A percentile compares a stretch with the other conserved stretches of the same genome.
These are phyloP conservation scores for Daldinia grandis DNA, from an alignment of 495 filamentous ascomycete genomes.

Conservation along the genomic window DNA sequence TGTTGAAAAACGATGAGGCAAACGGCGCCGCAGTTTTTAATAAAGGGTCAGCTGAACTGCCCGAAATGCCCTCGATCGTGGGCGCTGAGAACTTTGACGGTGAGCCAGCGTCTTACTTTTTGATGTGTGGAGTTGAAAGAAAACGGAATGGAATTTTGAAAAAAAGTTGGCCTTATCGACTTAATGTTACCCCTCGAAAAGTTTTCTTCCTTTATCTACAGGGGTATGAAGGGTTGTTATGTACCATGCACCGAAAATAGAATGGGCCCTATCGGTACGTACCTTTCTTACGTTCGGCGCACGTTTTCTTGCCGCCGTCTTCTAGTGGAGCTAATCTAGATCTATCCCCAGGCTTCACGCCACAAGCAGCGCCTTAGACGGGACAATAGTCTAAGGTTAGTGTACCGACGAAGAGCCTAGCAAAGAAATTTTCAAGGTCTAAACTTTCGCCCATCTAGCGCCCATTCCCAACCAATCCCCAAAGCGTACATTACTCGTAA, in stretches of 20 bases:
- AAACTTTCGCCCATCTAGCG: neutral
- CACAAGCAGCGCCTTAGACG: neutral
- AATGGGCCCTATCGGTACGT: constrained; percentile 17
- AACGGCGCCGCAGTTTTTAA: constrained; percentile 4
- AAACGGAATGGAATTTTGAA: constrained; percentile 10
- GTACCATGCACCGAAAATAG: constrained; percentile 1
- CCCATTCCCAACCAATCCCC: neutral
- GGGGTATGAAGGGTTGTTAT: constrained; percentile 1
- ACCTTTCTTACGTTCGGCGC: constrained; percentile 3
- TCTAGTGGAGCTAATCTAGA: constrained; percentile 33
- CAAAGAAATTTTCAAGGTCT: neutral
- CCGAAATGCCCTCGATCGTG: constrained; percentile 33
- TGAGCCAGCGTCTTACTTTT: constrained; percentile 31
- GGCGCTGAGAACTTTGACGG: constrained; percentile 24
- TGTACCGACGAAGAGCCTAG: neutral
- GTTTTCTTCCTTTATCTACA: constrained; percentile 34
- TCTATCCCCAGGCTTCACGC: constrained; percentile 10
- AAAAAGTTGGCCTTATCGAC: constrained; percentile 30
- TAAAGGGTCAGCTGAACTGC: constrained; percentile 25
- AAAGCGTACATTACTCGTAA: neutral
- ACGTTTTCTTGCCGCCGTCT: constrained; percentile 22
- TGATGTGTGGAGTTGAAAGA: constrained; percentile 16
- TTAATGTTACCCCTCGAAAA: constrained; percentile 30
- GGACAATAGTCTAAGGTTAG: neutral
- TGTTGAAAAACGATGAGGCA: constrained; percentile 5